Percentiles rank a stretch among this genome's conserved stretches.
Conservation (phyloP, 1,139 yeast species). For the Yamadazyma epiphylla region DNA sequence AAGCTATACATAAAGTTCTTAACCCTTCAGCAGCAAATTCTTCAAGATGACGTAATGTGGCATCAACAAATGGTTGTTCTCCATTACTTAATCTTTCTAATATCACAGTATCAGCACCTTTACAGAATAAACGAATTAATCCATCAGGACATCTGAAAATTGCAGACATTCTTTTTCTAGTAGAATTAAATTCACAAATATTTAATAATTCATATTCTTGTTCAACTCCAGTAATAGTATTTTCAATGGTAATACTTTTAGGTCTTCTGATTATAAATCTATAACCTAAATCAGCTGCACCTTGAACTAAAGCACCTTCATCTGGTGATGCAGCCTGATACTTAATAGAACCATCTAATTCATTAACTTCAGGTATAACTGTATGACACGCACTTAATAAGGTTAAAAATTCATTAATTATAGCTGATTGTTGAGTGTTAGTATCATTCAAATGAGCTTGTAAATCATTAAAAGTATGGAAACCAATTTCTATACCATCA, state of each 20-base stretch:
- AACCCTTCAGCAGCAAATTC: slow-evolving; percentile 97
- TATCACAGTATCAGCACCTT: slow-evolving; percentile 97
- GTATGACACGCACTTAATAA: slow-evolving; percentile 93
- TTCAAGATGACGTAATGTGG: slow-evolving; percentile 85
- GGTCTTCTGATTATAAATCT: slow-evolving; percentile 85
- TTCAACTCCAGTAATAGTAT: slow-evolving; percentile 32
- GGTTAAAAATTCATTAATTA: slow-evolving; percentile 79
- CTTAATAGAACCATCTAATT: slow-evolving; percentile 59
- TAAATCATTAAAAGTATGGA: slow-evolving; percentile 66
- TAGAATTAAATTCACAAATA: slow-evolving; percentile 94
- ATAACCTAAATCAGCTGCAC: slow-evolving; percentile 84
- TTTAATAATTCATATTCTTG: slow-evolving; percentile 72
- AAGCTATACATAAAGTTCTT: slow-evolving; percentile 90
- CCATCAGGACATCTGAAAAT: slow-evolving; percentile 95
- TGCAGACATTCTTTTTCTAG: slow-evolving; percentile 97
- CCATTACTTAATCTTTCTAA: slow-evolving; percentile 68
- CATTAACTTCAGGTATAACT: slow-evolving; percentile 85
- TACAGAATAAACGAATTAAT: slow-evolving; percentile 79
- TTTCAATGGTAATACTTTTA: slow-evolving; percentile 67
- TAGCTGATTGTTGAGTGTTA: slow-evolving; percentile 47
- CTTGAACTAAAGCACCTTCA: slow-evolving; percentile 97
- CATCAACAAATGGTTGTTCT: slow-evolving; percentile 75
- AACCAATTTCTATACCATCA: slow-evolving; percentile 84
- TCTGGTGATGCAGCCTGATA: slow-evolving; percentile 99
- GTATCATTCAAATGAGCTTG: slow-evolving; percentile 27